Conservation (phyloP, 257 asterid genomes). For the Primulina tabacum region DNA sequence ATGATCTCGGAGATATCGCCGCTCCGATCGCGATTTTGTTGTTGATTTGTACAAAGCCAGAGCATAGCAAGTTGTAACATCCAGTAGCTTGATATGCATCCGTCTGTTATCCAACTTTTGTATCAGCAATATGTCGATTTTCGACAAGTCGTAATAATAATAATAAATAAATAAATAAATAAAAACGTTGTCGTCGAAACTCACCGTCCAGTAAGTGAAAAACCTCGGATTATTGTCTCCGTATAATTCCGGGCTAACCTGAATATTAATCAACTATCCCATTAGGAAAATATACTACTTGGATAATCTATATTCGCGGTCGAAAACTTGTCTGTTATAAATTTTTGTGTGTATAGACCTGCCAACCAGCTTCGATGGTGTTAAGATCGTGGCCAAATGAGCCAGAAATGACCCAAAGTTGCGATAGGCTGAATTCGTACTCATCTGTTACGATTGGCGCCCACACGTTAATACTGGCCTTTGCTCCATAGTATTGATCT, state of each 20-base stretch:
- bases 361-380: conserved; percentile 99
- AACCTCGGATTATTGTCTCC: conserved; percentile 88
- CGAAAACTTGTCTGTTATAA: too few relatives aligned
- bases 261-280: conserved; percentile 20
- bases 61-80: conserved; percentile 85
- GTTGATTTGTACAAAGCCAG: conserved; percentile 87
- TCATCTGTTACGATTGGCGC: conserved; percentile 72
- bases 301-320: too few relatives aligned
- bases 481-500: conserved; percentile 79
- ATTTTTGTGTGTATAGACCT: conserved; percentile 30
- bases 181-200: conserved; percentile 2
- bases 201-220: conserved; percentile 92
- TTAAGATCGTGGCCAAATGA: conserved; percentile 87
- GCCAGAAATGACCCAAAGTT: conserved; percentile 88
- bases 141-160: background rate
- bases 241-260: conserved; percentile 83
- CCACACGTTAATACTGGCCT: conserved; percentile 95
- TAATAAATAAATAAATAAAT: background rate
- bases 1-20: conserved; percentile 89
- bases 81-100: conserved; percentile 98
- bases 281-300: conserved; percentile 7
- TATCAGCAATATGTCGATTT: background rate
- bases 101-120: conserved; percentile 37
- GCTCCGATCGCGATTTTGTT: conserved; percentile 92
- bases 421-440: conserved; percentile 89